These are phyloP conservation scores for Tolypocladium ovalisporum DNA, from an alignment of 2,329 filamentous ascomycete genomes.

Conservation along the genomic window DNA sequence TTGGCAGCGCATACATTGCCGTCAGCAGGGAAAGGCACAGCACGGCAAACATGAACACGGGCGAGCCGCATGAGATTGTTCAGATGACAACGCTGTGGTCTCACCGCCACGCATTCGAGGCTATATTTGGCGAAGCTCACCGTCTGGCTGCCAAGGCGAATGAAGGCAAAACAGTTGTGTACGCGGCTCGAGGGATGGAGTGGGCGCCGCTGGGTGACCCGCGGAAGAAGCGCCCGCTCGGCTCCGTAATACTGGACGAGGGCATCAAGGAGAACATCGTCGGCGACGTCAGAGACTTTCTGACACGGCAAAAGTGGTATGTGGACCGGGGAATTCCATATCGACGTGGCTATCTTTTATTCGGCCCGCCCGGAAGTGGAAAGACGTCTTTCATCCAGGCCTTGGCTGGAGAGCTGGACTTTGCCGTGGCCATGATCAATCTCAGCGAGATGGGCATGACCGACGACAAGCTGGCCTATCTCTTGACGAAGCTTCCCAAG, in stretches of 20 bases:
- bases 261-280: constrained; percentile 77
- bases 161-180: constrained; percentile 89
- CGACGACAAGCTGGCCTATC: constrained; percentile 76
- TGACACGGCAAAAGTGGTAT: constrained; percentile 75
- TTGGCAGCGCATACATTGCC: constrained; percentile 75
- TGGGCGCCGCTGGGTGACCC: constrained; percentile 81
- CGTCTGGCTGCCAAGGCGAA: constrained; percentile 65
- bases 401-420: constrained; percentile 82
- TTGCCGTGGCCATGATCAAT: constrained; percentile 86
- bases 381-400: constrained; percentile 97
- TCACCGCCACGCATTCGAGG: constrained; percentile 79
- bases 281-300: constrained; percentile 71
- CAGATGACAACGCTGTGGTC: constrained; percentile 86
- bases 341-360: constrained; percentile 76
- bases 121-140: constrained; percentile 82
- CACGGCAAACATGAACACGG: constrained; percentile 70
- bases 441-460: constrained; percentile 83
- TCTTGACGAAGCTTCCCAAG: constrained; percentile 75
- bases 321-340: constrained; percentile 92
- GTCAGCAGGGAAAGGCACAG: constrained; percentile 79
- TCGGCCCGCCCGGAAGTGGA: constrained; percentile 81
- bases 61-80: constrained; percentile 88
- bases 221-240: constrained; percentile 74
- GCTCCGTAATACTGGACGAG: constrained; percentile 75
- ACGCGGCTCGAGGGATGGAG: constrained; percentile 71